A percentile compares a stretch with the other conserved stretches of the same genome.
phyloP scores from a whole-genome alignment of 768 basidiomycete species.

The Rhodotorula kratochvilovae region DNA sequence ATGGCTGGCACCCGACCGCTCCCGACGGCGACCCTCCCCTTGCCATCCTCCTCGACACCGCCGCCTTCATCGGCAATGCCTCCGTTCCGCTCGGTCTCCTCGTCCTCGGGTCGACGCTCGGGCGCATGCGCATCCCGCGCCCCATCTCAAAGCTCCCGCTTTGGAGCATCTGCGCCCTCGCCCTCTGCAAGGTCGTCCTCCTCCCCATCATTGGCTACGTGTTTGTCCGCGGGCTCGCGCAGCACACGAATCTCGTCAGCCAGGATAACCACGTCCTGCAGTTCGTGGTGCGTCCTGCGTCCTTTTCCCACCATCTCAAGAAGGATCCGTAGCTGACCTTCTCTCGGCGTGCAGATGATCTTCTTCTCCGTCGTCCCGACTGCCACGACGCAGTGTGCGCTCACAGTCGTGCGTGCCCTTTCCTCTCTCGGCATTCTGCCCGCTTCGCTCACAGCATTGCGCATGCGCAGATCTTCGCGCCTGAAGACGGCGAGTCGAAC shows the following conservation, averaged over 20 bases:
- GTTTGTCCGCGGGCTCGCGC: constrained; percentile 56
- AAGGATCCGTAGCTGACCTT: no score
- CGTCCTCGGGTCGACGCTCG: constrained; percentile 62
- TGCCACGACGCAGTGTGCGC: constrained; percentile 11
- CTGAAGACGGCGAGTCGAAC: constrained; percentile 48
- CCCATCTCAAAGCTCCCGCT: constrained; percentile 49
- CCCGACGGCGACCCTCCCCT: constrained; percentile 68
- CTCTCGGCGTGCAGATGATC: not conserved
- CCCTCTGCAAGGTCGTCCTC: constrained; percentile 58
- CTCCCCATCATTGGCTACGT: constrained; percentile 62
- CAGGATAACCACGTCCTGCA: constrained; percentile 59
- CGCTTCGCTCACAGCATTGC: constrained; percentile 49
- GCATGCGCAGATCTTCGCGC: constrained; percentile 47
- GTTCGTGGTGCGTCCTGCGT: constrained; percentile 53
- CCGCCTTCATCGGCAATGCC: constrained; percentile 59
- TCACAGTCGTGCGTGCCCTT: not conserved
- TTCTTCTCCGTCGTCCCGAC: constrained; percentile 13
- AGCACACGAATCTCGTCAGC: constrained; percentile 52
- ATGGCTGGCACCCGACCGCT: constrained; percentile 48
- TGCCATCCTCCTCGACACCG: constrained; percentile 57
- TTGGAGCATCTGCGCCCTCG: constrained; percentile 57
- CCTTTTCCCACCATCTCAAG: no score
- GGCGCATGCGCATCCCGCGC: constrained; percentile 15
- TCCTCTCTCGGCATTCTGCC: not conserved
- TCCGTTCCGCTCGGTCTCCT: constrained; percentile 63